Conservation (phyloP, 78 protist species). For the Speleostelium caveatum region DNA sequence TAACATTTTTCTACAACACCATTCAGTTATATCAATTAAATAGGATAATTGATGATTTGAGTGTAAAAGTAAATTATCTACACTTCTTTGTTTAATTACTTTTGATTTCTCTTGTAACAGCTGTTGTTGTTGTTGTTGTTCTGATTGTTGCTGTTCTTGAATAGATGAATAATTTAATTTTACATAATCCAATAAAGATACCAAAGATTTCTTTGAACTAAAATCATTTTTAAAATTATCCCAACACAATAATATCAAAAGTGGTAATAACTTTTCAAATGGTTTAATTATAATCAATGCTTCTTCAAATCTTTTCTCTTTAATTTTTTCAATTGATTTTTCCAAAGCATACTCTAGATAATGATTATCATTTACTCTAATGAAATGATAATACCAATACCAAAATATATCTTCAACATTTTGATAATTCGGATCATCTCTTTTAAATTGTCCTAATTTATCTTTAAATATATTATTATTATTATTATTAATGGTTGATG, state of each 20-base stretch:
- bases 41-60: slow-evolving; percentile 54
- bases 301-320: slow-evolving; percentile 28
- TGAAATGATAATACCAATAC: slow-evolving; percentile 78
- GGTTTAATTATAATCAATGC: slow-evolving; percentile 48
- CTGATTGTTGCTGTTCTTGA: not conserved
- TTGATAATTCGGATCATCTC: slow-evolving; percentile 11
- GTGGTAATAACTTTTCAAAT: slow-evolving; percentile 46
- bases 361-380: slow-evolving; percentile 50
- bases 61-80: slow-evolving; percentile 37
- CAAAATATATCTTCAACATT: slow-evolving; percentile 30
- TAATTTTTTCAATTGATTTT: slow-evolving; percentile 23
- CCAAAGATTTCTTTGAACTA: slow-evolving; percentile 5
- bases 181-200: slow-evolving; percentile 8
- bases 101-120: not conserved
- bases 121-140: not conserved
- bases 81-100: not conserved
- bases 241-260: slow-evolving; percentile 61
- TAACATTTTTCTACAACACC: slow-evolving; percentile 60
- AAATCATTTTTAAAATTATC: slow-evolving; percentile 66
- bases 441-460: slow-evolving; percentile 6
- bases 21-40: slow-evolving; percentile 57
- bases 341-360: slow-evolving; percentile 51
- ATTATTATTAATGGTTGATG: not conserved
- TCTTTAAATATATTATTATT: not conserved
- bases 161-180: not conserved